Evolutionary conservation across 441 rosid species (phyloP).

Genomic region (Mallotus repandus): DNA sequence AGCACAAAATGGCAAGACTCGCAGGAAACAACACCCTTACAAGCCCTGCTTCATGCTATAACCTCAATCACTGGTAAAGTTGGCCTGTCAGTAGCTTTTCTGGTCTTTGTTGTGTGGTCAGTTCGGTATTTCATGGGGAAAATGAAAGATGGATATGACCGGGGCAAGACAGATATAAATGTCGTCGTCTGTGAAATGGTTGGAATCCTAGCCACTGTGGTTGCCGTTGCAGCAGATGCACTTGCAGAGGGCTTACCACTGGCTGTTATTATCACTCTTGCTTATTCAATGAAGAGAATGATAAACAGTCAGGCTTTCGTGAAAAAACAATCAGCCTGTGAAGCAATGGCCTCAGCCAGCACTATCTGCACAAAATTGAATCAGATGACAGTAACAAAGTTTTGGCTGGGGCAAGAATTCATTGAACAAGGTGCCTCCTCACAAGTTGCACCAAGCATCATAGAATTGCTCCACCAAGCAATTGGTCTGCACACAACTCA

Average conservation of each 20-base stretch:
- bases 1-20: slow-evolving; percentile 26
- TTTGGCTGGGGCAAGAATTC: slow-evolving; percentile 32
- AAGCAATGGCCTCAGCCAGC: slow-evolving; percentile 46
- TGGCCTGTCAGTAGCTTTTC: slow-evolving; percentile 35
- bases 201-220: slow-evolving; percentile 35
- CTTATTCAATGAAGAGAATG: slow-evolving; percentile 27
- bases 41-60: slow-evolving; percentile 37
- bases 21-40: slow-evolving; percentile 41
- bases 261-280: slow-evolving; percentile 41
- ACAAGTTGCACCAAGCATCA: slow-evolving; percentile 36
- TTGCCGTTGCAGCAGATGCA: slow-evolving; percentile 46
- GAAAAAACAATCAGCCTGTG: slow-evolving; percentile 42
- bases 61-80: slow-evolving; percentile 38
- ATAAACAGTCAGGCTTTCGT: slow-evolving; percentile 33
- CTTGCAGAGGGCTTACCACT: slow-evolving; percentile 52
- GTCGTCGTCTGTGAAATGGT: slow-evolving; percentile 15
- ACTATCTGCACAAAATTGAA: slow-evolving; percentile 41
- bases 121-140: slow-evolving; percentile 42
- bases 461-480: slow-evolving; percentile 51
- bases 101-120: slow-evolving; percentile 37
- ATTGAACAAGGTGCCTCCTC: slow-evolving; percentile 44
- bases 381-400: slow-evolving; percentile 35
- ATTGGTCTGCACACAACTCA: slow-evolving; percentile 58
- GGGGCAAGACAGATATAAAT: slow-evolving; percentile 31
- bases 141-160: slow-evolving; percentile 31